A percentile compares a stretch with the other conserved stretches of the same genome.
Evolutionary conservation across 306 rosid species (phyloP).

Genomic region (Begonia peltatifolia): DNA sequence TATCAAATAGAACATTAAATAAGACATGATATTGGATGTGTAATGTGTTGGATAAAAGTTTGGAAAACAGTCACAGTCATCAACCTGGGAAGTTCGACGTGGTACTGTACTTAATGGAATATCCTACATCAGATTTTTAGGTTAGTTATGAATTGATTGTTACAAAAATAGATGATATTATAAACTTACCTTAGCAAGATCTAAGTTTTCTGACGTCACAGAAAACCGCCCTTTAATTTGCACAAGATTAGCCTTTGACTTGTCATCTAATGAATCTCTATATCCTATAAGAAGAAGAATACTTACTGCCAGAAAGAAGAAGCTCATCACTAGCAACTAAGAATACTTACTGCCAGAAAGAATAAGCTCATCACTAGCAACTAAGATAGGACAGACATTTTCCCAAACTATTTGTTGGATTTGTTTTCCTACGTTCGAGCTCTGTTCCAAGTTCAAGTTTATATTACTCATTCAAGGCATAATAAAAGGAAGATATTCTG

Average conservation of each 20-base stretch:
- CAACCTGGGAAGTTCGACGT: conserved; percentile 86
- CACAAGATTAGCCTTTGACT: conserved; percentile 83
- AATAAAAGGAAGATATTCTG: no score
- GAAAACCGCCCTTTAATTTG: conserved; percentile 98
- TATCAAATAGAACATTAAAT: conserved; percentile 8
- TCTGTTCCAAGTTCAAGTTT: no score
- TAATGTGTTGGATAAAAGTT: not conserved
- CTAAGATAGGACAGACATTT: no score
- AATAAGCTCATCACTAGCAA: no score
- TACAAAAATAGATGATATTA: conserved; percentile 7
- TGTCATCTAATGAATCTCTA: conserved; percentile 90
- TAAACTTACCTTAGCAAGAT: conserved; percentile 74
- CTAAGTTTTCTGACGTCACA: conserved; percentile 92
- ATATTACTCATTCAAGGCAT: no score
- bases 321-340: no score
- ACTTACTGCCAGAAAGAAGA: not conserved
- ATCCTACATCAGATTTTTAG: conserved; percentile 44
- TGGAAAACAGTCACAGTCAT: conserved; percentile 21
- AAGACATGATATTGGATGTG: no score
- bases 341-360: conserved; percentile 3
- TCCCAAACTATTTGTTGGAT: no score
- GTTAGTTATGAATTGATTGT: conserved; percentile 29
- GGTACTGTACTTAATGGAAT: conserved; percentile 78
- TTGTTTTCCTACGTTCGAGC: no score
- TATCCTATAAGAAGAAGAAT: conserved; percentile 38